These are phyloP conservation scores for Ustilago crameri DNA, from an alignment of 1,284 basidiomycete species.

Conservation along the genomic window DNA sequence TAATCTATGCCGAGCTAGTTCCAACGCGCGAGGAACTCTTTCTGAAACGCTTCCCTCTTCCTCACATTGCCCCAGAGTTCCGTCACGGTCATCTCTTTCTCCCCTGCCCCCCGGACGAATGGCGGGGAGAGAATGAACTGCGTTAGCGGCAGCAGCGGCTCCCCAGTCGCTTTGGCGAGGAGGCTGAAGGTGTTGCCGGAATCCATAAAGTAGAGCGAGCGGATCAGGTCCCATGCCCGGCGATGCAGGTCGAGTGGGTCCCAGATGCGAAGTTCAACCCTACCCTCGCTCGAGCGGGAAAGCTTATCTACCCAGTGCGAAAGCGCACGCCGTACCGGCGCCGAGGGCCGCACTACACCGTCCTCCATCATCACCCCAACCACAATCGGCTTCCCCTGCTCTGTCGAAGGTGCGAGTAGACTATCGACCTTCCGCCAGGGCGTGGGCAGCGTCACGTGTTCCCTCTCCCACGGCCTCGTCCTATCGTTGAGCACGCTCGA, in stretches of 20 bases:
- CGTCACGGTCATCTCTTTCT: constrained; percentile 23
- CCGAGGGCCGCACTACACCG: constrained; percentile 31
- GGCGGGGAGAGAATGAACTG: constrained; percentile 40
- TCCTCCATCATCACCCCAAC: constrained; percentile 44
- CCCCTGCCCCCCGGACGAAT: constrained; percentile 16
- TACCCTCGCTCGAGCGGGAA: neutral
- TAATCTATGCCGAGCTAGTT: constrained; percentile 40
- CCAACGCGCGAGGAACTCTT: constrained; percentile 27
- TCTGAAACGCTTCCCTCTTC: constrained; percentile 29
- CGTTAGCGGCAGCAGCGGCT: constrained; percentile 48
- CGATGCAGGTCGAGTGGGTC: constrained; percentile 31
- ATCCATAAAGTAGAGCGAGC: constrained; percentile 55
- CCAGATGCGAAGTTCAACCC: constrained; percentile 26
- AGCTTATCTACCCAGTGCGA: constrained; percentile 32
- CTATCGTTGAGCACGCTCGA: constrained; percentile 27
- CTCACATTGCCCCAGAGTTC: constrained; percentile 26
- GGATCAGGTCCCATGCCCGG: constrained; percentile 45
- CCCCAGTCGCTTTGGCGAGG: constrained; percentile 35
- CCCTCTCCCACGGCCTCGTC: constrained; percentile 37
- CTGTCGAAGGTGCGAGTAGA: constrained; percentile 1
- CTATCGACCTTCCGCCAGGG: constrained; percentile 37
- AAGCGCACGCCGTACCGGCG: constrained; percentile 30
- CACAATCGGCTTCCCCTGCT: constrained; percentile 11
- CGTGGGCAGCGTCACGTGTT: constrained; percentile 16
- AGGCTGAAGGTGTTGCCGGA: constrained; percentile 37